Base-by-base conservation (phyloP, 78 protist genomes). In the Dictyostelium brefeldianum region DNA sequence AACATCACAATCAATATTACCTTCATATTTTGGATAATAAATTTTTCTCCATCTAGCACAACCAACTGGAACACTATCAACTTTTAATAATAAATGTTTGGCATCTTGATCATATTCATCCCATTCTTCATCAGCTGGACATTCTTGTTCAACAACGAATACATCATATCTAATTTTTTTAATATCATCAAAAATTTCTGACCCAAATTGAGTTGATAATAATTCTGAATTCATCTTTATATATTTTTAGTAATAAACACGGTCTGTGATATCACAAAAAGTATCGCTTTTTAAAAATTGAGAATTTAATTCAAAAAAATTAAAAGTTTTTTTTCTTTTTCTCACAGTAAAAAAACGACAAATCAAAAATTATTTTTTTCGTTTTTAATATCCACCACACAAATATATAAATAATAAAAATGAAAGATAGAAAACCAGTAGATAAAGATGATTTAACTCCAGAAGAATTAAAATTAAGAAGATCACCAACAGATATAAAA, bases 141-240 rank as follows among this genome's bases (percentile, higher is more conserved):
- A 87, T 22, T 77, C 20, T 77, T 87, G 93, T 64, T 87, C 93
- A 50, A 77, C 31, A 17, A 87, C 93, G 64, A 87, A 87, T 18
- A 87, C 93, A 65, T 87, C 93, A 65, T 87, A 87, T 87, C 93
- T 87, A 36, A 87, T 87, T 67, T 87, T 87, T 87, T 43, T 87
- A 77, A 87, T 87, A 14, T 77, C 67, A 36, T 87, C 51, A 36
- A 78, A 78, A 3, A 36, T 43, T 1, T 27, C 25, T 2, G 48
- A 18, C 11, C 46, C 46, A 20, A 78, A 20, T 18, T 78, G 50
- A 54, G 71, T 54, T 36, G 83, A 54, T 11, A 56, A 10, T 29
- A 78, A 78, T 54, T 14, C 59, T 62, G 50, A 73, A 43, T 73
- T 22, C 46, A 6, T 9, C 80, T 48, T 74, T 25, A 3, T 20